Percentiles rank a stretch among this genome's conserved stretches.
These are phyloP conservation scores for Cyberlindnera saturnus DNA, from an alignment of 805 yeast genomes.

Conservation along the genomic window DNA sequence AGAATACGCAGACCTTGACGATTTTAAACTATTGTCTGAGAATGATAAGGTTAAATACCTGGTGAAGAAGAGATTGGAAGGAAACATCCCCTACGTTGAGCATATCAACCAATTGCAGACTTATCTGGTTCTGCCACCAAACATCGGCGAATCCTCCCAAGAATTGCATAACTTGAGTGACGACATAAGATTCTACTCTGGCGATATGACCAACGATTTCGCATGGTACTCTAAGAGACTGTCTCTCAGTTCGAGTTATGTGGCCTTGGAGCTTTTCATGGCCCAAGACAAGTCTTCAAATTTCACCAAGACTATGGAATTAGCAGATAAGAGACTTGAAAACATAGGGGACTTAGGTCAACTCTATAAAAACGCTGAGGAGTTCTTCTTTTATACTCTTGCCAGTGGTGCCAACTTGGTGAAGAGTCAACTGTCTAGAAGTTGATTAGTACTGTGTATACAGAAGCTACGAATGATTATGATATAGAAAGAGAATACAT, in stretches of 20 bases:
- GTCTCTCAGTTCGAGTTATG: slow-evolving; percentile 62
- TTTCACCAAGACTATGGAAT: slow-evolving; percentile 51
- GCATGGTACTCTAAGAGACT: slow-evolving; percentile 91
- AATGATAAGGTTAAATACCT: slow-evolving; percentile 38
- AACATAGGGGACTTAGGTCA: slow-evolving; percentile 50
- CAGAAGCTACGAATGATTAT: background rate
- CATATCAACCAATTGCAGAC: slow-evolving; percentile 39
- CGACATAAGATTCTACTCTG: slow-evolving; percentile 75
- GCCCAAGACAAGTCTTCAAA: slow-evolving; percentile 59
- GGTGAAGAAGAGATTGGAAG: slow-evolving; percentile 41
- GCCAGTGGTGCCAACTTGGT: slow-evolving; percentile 63
- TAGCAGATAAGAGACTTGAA: slow-evolving; percentile 55
- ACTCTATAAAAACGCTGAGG: slow-evolving; percentile 59
- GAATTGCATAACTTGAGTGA: slow-evolving; percentile 76
- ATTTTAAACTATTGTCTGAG: slow-evolving; percentile 29
- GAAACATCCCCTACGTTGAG: slow-evolving; percentile 31
- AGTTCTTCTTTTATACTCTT: slow-evolving; percentile 60
- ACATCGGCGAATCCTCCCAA: slow-evolving; percentile 47
- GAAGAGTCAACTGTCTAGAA: slow-evolving; percentile 63
- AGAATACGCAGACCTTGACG: slow-evolving; percentile 25
- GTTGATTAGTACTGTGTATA: slow-evolving; percentile 25
- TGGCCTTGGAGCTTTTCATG: slow-evolving; percentile 75
- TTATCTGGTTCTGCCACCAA: slow-evolving; percentile 58
- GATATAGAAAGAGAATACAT: background rate
- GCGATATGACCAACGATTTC: slow-evolving; percentile 73